phyloP scores from a whole-genome alignment of 2,329 filamentous ascomycete species.

The Magnaporthiopsis incrustans region DNA sequence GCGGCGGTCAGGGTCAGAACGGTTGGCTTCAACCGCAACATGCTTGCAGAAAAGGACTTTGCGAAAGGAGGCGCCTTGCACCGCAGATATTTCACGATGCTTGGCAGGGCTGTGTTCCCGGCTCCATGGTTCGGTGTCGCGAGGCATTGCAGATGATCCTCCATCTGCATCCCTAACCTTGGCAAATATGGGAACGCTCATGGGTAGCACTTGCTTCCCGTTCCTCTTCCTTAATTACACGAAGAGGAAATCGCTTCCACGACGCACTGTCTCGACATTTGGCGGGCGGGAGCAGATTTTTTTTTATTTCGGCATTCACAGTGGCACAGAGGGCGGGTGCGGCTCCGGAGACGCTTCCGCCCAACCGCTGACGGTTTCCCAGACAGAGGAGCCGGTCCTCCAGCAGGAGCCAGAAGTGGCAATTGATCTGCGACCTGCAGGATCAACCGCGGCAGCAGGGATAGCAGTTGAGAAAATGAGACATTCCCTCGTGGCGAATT shows the following conservation, averaged over 20 bases:
- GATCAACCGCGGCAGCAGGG: not conserved
- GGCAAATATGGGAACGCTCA: not conserved
- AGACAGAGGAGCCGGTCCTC: too few species aligned
- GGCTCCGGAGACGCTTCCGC: not conserved
- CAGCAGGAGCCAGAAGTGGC: not conserved
- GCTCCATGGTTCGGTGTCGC: not conserved
- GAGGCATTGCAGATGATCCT: not conserved
- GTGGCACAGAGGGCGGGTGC: not conserved
- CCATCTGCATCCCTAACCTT: too few species aligned
- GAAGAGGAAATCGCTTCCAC: not conserved
- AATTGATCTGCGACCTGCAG: not conserved
- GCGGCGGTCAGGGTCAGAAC: conserved; percentile 29
- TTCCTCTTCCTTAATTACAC: not conserved
- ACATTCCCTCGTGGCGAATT: not conserved
- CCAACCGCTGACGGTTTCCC: not conserved
- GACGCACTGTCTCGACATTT: too few species aligned
- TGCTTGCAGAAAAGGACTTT: conserved; percentile 13
- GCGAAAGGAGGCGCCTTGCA: not conserved
- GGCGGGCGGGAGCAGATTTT: too few species aligned
- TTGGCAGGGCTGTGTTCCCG: not conserved
- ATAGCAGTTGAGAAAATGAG: not conserved
- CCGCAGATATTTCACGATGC: not conserved
- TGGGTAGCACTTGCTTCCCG: not conserved
- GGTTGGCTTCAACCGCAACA: conserved; percentile 34
- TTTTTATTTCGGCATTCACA: too few species aligned